Conservation (phyloP, 2,329 filamentous ascomycete species). For the Monosporascus sp. region DNA sequence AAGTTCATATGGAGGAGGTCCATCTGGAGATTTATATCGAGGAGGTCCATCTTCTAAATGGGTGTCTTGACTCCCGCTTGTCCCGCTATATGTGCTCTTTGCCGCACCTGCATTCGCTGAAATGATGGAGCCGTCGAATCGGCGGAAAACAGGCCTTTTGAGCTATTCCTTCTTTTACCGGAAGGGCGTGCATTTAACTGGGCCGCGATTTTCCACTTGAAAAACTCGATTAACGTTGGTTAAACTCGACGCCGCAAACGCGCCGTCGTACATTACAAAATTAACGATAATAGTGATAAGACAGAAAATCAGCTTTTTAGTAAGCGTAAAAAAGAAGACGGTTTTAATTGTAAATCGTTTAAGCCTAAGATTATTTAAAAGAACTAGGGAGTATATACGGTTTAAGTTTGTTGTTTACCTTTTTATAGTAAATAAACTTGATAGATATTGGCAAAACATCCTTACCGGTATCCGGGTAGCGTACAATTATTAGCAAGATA, state of each 20-base stretch:
- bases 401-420: conserved; percentile 23
- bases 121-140: no score
- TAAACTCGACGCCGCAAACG: conserved; percentile 19
- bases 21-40: no score
- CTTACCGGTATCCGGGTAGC: conserved; percentile 15
- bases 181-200: no score
- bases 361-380: conserved; percentile 2
- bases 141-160: no score
- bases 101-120: no score
- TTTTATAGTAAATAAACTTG: conserved; percentile 27
- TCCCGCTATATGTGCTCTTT: no score
- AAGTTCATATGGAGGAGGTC: no score
- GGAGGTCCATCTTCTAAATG: no score
- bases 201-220: neutral
- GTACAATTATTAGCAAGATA: conserved; percentile 23
- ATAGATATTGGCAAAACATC: conserved; percentile 21
- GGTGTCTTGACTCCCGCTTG: no score
- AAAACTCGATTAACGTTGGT: conserved; percentile 14
- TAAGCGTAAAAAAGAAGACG: conserved; percentile 24
- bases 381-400: conserved; percentile 14
- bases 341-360: conserved; percentile 10
- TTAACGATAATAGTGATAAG: conserved; percentile 19
- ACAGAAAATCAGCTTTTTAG: conserved; percentile 22
- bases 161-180: no score
- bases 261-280: conserved; percentile 18